phyloP scores from a whole-genome alignment of 2,329 filamentous ascomycete species.

The Capronia epimyces region DNA sequence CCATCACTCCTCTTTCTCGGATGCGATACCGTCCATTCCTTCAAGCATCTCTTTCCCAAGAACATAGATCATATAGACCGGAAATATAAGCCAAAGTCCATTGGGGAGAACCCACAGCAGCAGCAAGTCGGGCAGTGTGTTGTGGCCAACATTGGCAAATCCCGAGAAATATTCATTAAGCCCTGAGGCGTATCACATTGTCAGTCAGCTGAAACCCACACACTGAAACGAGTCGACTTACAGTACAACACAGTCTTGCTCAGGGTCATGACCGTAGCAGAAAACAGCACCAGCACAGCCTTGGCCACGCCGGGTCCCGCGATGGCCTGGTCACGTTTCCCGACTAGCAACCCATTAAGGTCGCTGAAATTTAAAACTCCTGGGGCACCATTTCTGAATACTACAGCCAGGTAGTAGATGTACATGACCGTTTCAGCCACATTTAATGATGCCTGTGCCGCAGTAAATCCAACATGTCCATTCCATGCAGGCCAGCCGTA shows the following conservation, averaged over 20 bases:
- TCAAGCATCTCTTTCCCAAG: slow-evolving; percentile 59
- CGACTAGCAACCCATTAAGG: slow-evolving; percentile 21
- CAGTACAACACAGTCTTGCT: slow-evolving; percentile 65
- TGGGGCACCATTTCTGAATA: slow-evolving; percentile 2
- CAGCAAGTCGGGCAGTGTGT: slow-evolving; percentile 49
- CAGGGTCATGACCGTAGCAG: slow-evolving; percentile 57
- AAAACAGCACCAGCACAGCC: slow-evolving; percentile 53
- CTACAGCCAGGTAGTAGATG: slow-evolving; percentile 50
- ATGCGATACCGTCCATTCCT: slow-evolving; percentile 32
- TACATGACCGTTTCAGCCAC: slow-evolving; percentile 63
- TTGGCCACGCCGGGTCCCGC: slow-evolving; percentile 46
- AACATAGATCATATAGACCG: slow-evolving; percentile 56
- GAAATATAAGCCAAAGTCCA: slow-evolving; percentile 60
- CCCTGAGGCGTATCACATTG: slow-evolving; percentile 37
- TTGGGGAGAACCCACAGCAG: slow-evolving; percentile 63
- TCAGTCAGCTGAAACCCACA: slow-evolving; percentile 1
- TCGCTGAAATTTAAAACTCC: not conserved
- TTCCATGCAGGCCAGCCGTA: slow-evolving; percentile 73
- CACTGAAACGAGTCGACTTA: slow-evolving; percentile 36
- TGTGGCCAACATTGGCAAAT: slow-evolving; percentile 60
- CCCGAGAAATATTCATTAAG: slow-evolving; percentile 57
- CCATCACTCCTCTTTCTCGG: slow-evolving; percentile 17
- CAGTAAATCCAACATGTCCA: slow-evolving; percentile 66
- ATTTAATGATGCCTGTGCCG: slow-evolving; percentile 67
- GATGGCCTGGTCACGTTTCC: slow-evolving; percentile 23